Evolutionary conservation across 2,329 filamentous ascomycete species (phyloP), one percentile per base, ranked within the genome.

Genomic region (Colletotrichum sp.): DNA sequence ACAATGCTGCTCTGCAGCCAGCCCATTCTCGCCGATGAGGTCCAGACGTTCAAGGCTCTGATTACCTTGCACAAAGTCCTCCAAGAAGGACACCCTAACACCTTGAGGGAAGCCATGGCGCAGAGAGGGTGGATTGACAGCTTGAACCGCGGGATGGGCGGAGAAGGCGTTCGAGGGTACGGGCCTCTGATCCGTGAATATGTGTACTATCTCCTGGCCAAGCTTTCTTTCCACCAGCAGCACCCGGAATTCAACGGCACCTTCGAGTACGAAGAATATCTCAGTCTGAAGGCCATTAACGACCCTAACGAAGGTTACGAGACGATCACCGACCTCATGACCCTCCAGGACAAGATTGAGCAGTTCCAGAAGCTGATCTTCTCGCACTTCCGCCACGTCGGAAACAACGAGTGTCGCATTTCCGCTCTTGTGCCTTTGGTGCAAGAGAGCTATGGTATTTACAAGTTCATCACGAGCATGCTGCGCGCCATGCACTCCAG

Each of bases 401-500:
- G 94, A 62, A 98, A 98, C 85, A 99, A 98, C 80, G 97, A 99
- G 83, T 98, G 96, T 83, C 91, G 96, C 75, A 99, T 99, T 80
- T 97, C 96, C 16, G 95, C 97, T 2, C 86, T 99, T 67, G 96
- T 98, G 27, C 95, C 96, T 4, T 87, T 99, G 57, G 97, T 99
- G 5, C 95, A 98, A 82, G 97, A 99, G 87, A 98, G 95, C 82
- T 99, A 98, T 84, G 97, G 97, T 62, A 98, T 99, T 78, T 99
- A 99, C 89, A 98, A 98, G 85, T 99, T 99, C 83, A 96, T 98
- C 77, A 99, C 97, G 0, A 99, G 97, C 93, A 99, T 99, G 97
- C 86, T 99, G 75, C 92, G 97, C 70, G 97, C 97, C 18, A 98
- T 99, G 96, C 96, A 99, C 83, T 96, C 94, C 4, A 95, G 94